A percentile compares a stretch with the other conserved stretches of the same genome.
Conservation (phyloP, 2,329 filamentous ascomycete genomes). For the Passalora sequoiae region DNA sequence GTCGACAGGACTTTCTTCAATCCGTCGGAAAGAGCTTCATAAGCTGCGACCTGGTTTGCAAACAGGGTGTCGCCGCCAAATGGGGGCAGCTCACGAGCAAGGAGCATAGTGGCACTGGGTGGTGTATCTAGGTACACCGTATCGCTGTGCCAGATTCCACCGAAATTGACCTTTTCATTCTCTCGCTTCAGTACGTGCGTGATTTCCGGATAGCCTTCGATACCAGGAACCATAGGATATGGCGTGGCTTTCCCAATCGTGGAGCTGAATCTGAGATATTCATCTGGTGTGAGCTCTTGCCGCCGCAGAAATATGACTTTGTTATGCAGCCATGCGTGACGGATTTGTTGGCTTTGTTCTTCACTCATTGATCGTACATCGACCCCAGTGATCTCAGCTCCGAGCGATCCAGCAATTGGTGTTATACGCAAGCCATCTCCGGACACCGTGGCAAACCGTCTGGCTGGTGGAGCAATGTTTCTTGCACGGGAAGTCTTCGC, state of each 20-base stretch:
- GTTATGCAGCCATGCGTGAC: slow-evolving; percentile 65
- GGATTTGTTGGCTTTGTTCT: slow-evolving; percentile 67
- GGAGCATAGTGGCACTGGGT: slow-evolving; percentile 23
- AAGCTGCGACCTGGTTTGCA: slow-evolving; percentile 70
- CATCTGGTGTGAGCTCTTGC: slow-evolving; percentile 64
- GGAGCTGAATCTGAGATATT: slow-evolving; percentile 63
- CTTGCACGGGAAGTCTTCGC: too few species aligned
- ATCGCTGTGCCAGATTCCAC: slow-evolving; percentile 27
- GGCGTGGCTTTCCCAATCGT: slow-evolving; percentile 70
- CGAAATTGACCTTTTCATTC: slow-evolving; percentile 23
- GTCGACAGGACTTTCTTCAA: slow-evolving; percentile 68
- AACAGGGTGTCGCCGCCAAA: slow-evolving; percentile 79
- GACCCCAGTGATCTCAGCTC: slow-evolving; percentile 63
- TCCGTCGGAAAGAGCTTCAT: slow-evolving; percentile 73
- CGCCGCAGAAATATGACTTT: slow-evolving; percentile 72
- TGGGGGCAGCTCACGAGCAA: slow-evolving; percentile 20
- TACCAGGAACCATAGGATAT: slow-evolving; percentile 25
- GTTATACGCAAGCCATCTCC: slow-evolving; percentile 8
- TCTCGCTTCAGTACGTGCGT: slow-evolving; percentile 25
- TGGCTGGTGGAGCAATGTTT: background rate
- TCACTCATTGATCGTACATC: slow-evolving; percentile 62
- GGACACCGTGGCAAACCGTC: slow-evolving; percentile 6
- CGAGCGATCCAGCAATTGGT: slow-evolving; percentile 44
- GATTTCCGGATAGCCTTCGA: slow-evolving; percentile 21
- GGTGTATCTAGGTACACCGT: slow-evolving; percentile 22